Base-by-base conservation (phyloP, 1,284 basidiomycete genomes). In the Leccinum pachyderme region DNA sequence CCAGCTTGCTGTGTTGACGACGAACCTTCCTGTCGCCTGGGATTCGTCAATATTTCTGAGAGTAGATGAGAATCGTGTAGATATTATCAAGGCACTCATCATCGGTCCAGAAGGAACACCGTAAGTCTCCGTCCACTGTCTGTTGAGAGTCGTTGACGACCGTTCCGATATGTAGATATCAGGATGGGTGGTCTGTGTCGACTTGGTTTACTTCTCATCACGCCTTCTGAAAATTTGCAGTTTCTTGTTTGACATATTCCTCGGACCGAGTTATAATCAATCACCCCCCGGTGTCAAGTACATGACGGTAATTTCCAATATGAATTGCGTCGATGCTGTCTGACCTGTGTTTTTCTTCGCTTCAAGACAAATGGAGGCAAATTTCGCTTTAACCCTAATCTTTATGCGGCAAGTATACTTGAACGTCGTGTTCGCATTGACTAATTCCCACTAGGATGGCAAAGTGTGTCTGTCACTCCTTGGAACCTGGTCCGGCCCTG, bases 401-500 rank as follows among this genome's bases (percentile, higher is more conserved):
- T 95, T 27, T 95, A 94, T 67, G 89, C 88, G 46, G 90, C 89
- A 69, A 65, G 84, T 73, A 6, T 32, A 54, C 27, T 9, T 50
- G 48, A 37, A 31, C 4, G 32, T 4, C 1, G 5, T 4, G 15
- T 29, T 45, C 43, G 49, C 13, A 32, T 33, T 46, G 43, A 53
- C 50, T 27, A 15, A 29, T 29, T 47, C 22, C 18, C 54, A 41
- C 37, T 61, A 91, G 87, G 88, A 93, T 64, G 91, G 89, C 29
- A 96, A 97, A 77, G 94, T 97, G 13, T 96, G 93, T 70, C 73
- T 96, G 41, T 93, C 89, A 33, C 75, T 95, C 27, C 78, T 95
- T n/a, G 93, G 94, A 28, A 95, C 93, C 18, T 95, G 93, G 93
- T 71, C 76, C 25, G 93, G 94, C 2, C 94, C 94, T 29, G 93